Conservation (phyloP, 2,329 filamentous ascomycete genomes). For the Colletotrichum paranaense region DNA sequence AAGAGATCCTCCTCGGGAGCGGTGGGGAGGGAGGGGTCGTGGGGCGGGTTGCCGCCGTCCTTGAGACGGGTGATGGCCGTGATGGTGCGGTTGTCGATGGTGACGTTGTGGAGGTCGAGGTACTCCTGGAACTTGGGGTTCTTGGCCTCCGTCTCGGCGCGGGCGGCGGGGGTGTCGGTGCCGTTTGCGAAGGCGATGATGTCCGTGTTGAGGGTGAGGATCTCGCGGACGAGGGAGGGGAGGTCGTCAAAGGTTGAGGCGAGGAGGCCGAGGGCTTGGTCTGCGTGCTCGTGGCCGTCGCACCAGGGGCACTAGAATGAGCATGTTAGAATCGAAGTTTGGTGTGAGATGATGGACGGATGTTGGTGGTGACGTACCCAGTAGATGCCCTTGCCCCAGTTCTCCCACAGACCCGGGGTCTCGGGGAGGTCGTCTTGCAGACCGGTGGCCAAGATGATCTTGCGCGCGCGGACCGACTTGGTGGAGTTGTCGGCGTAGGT, state of each 20-base stretch:
- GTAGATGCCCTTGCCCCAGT: conserved; percentile 69
- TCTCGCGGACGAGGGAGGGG: conserved; percentile 59
- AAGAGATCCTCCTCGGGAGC: conserved; percentile 66
- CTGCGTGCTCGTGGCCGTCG: conserved; percentile 70
- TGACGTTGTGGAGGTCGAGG: conserved; percentile 61
- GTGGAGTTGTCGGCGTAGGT: conserved; percentile 32
- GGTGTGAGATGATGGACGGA: too few species aligned
- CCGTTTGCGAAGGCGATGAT: conserved; percentile 70
- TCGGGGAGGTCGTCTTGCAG: conserved; percentile 64
- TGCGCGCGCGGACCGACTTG: conserved; percentile 57
- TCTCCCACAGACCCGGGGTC: conserved; percentile 65
- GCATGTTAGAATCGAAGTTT: background rate
- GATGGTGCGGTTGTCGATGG: conserved; percentile 68
- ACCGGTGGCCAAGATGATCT: conserved; percentile 69
- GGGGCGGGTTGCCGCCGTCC: conserved; percentile 50
- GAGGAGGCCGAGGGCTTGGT: conserved; percentile 67
- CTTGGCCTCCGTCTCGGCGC: conserved; percentile 50
- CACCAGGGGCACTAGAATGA: conserved; percentile 68
- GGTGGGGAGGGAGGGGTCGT: conserved; percentile 55
- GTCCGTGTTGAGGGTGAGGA: conserved; percentile 65
- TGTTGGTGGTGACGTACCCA: conserved; percentile 49
- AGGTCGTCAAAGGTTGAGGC: conserved; percentile 55
- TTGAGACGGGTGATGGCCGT: conserved; percentile 57
- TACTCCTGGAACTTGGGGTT: conserved; percentile 61
- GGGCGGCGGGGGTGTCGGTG: conserved; percentile 59